A percentile compares a stretch with the other conserved stretches of the same genome.
Conservation (phyloP, 2,329 filamentous ascomycete species). For the Myriosclerotinia curreyana region DNA sequence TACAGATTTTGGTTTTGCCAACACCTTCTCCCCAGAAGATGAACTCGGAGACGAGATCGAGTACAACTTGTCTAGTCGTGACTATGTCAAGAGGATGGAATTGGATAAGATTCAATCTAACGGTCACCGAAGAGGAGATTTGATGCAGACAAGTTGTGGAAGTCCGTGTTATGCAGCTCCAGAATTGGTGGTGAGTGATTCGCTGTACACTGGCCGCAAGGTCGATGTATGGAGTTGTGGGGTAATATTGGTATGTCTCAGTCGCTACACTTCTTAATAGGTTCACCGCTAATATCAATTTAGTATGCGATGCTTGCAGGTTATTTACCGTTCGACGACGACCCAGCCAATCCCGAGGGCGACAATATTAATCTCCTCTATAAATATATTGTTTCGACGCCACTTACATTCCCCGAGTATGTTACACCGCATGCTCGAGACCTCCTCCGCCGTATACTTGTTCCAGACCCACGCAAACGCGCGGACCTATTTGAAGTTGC, state of each 20-base stretch:
- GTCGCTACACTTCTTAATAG: conserved; percentile 12
- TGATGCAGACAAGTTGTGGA: conserved; percentile 99
- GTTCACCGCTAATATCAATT: conserved; percentile 31
- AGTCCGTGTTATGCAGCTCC: conserved; percentile 97
- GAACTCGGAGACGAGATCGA: conserved; percentile 90
- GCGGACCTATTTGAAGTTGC: conserved; percentile 97
- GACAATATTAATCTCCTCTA: conserved; percentile 99
- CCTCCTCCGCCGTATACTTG: conserved; percentile 85
- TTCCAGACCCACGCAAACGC: conserved; percentile 90
- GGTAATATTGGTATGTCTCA: conserved; percentile 80
- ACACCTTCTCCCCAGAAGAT: conserved; percentile 88
- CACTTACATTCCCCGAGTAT: conserved; percentile 96
- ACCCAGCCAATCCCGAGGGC: conserved; percentile 95
- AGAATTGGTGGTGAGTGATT: conserved; percentile 95
- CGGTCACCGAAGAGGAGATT: conserved; percentile 78
- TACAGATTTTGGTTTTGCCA: conserved; percentile 98
- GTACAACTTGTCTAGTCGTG: conserved; percentile 78
- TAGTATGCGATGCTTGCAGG: conserved; percentile 98
- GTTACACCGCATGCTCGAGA: conserved; percentile 96
- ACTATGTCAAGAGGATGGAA: conserved; percentile 82
- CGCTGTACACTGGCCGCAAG: conserved; percentile 93
- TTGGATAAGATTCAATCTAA: conserved; percentile 74
- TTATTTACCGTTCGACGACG: conserved; percentile 96
- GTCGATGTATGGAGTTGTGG: conserved; percentile 99
- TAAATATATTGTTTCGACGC: conserved; percentile 98